These are phyloP conservation scores for Tardiomyces depauwii DNA, from an alignment of 1,139 yeast species.

Conservation along the genomic window DNA sequence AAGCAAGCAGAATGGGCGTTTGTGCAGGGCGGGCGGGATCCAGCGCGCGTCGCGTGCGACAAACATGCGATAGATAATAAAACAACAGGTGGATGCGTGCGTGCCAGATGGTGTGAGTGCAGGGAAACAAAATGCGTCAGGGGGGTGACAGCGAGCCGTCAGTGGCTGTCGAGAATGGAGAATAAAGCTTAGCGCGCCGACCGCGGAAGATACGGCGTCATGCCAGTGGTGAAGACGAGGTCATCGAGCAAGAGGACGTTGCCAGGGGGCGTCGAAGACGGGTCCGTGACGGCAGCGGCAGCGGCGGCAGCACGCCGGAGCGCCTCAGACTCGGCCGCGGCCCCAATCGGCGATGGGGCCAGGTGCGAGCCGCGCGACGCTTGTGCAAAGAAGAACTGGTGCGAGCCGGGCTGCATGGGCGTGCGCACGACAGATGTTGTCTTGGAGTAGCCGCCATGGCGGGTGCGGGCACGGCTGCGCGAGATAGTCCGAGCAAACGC, in stretches of 20 bases:
- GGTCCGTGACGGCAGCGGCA: slow-evolving; percentile 1
- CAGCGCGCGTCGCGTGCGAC: too few relatives aligned
- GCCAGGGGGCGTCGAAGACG: slow-evolving; percentile 20
- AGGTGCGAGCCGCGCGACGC: slow-evolving; percentile 1
- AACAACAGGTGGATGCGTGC: too few relatives aligned
- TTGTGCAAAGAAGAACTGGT: slow-evolving; percentile 4
- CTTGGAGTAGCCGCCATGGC: slow-evolving; percentile 3
- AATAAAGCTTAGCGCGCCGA: not conserved
- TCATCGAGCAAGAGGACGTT: slow-evolving; percentile 16
- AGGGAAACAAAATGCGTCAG: too few relatives aligned
- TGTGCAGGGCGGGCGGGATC: too few relatives aligned
- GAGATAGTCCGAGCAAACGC: slow-evolving; percentile 21
- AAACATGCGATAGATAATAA: too few relatives aligned
- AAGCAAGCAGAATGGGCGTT: too few relatives aligned
- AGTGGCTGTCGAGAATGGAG: too few relatives aligned
- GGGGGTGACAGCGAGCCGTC: too few relatives aligned
- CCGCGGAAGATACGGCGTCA: slow-evolving; percentile 21
- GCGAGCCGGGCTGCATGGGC: slow-evolving; percentile 7
- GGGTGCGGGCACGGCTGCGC: slow-evolving; percentile 12
- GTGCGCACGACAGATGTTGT: slow-evolving; percentile 8
- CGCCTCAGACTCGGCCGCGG: slow-evolving; percentile 1
- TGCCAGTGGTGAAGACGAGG: slow-evolving; percentile 17
- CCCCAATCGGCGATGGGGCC: slow-evolving; percentile 2
- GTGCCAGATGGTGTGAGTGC: too few relatives aligned
- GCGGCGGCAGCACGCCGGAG: not conserved